Conservation (phyloP, 495 filamentous ascomycete genomes). For the Trypethelium eluteriae region DNA sequence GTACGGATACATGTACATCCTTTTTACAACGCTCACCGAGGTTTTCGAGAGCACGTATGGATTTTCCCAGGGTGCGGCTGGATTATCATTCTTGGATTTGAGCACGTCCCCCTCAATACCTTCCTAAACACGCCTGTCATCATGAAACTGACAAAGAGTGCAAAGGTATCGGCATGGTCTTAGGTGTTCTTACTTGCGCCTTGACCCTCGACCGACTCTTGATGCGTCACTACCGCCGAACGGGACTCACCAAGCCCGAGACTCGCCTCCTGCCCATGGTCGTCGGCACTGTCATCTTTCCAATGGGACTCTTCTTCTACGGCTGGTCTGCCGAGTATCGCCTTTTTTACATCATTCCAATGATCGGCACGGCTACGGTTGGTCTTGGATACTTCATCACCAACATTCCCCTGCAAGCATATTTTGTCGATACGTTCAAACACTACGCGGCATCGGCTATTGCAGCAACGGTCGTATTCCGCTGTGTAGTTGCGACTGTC, state of each 20-base stretch:
- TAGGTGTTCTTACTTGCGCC: slow-evolving; percentile 33
- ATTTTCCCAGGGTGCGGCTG: too few relatives aligned
- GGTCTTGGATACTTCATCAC: not conserved
- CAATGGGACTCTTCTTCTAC: not conserved
- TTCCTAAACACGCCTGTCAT: not conserved
- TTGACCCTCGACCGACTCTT: slow-evolving; percentile 17
- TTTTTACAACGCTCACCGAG: too few relatives aligned
- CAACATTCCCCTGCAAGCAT: not conserved
- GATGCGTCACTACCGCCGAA: slow-evolving; percentile 25
- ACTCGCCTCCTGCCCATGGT: slow-evolving; percentile 46
- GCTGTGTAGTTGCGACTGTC: not conserved
- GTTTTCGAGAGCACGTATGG: too few relatives aligned
- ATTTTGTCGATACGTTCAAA: not conserved
- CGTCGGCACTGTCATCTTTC: slow-evolving; percentile 11
- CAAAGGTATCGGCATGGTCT: slow-evolving; percentile 43
- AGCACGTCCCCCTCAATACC: too few relatives aligned
- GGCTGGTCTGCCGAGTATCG: not conserved
- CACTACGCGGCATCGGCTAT: not conserved
- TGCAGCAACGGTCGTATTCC: not conserved
- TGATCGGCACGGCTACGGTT: not conserved
- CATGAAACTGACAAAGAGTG: slow-evolving; percentile 23
- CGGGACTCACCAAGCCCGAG: slow-evolving; percentile 33
- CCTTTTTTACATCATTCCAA: not conserved
- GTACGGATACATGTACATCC: too few relatives aligned
- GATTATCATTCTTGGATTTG: too few relatives aligned